Base-by-base conservation (phyloP, 768 basidiomycete genomes). In the Mycena haematopus region DNA sequence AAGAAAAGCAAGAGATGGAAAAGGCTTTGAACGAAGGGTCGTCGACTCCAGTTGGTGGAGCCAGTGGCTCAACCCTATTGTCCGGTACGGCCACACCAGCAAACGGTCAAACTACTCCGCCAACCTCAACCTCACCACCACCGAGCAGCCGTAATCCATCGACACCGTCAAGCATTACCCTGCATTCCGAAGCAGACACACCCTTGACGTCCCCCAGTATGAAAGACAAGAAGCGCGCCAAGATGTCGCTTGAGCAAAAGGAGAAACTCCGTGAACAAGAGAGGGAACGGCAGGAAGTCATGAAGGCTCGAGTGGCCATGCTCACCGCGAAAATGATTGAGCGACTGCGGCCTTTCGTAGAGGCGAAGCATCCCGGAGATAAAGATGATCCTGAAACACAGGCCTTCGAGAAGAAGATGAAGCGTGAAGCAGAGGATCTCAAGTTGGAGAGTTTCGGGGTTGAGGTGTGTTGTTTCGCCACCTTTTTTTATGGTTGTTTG, bases 401-500 rank as follows among this genome's bases (percentile, higher is more conserved):
- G 52, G 80, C 83, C 17, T 99, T 95, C 70, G 89, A 92, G 74
- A 80, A 82, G 55, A 87, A 82, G 74, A 92, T 96, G 73, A 82
- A 76, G 70, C 79, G 84, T 29, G 97, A 99, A 75, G 93, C 92
- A 1, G 95, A 96, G 58, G 97, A 99, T 77, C 73, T 99, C 69
- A 98, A 98, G 79, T 77, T 98, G 56, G 96, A 99, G 80, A 95
- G 93, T 68, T 99, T 99, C 75, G 97, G 97, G 51, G 89, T 99
- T 24, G 96, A 98, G 86, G 90, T 93, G 68, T 74, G 44, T 51
- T 7, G 22, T 49, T 13, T 57, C 25, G 3, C 36, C 33, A 15
- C n/a, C n/a, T n/a, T 56, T 53, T 38, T 24, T 36, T 21, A 58
- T 52, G 42, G 27, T 19, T 24, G 38, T 35, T 36, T 38, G 49